Base-by-base conservation (phyloP, 2,329 filamentous ascomycete genomes). In the Chrysoporthe puriensis region DNA sequence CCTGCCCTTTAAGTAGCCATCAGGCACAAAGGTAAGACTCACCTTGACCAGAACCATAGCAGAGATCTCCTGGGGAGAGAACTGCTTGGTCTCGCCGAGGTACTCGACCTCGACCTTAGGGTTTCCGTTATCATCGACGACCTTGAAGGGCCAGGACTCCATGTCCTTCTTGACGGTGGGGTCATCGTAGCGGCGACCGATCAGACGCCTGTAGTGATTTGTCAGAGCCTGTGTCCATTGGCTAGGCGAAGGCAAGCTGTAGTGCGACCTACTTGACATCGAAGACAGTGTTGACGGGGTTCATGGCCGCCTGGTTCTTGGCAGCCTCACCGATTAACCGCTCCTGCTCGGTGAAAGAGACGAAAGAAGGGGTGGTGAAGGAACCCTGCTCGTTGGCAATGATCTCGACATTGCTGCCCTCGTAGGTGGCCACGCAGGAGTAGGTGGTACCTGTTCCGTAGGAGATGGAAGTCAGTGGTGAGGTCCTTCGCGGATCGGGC, bases 261-360 rank as follows among this genome's bases (percentile, higher is more conserved):
- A 58, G 66, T 42, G 64, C 66, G 66, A 84, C 91, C 85, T 83
- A 96, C 94, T 98, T 99, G 89, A 97, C 92, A 85, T 99, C 96
- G 86, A 98, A 99, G 84, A 99, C 88, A 76, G 96, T 99, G 88
- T 98, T 98, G 80, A 84, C 83, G 72, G 96, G 96, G 92, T 99
- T 99, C 93, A 98, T 97, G 79, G 96, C 95, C 80, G 95, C 96
- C 90, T 97, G 94, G 88, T 99, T 99, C 92, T 98, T 99, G 80
- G 96, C 96, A 71, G 96, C 95, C 89, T 98, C 96, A 87, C 96
- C 96, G 79, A 98, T 98, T 85, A 99, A 86, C 84, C 96, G 94
- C 89, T 99, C 96, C 87, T 97, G 93, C 78, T 95, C 91, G 81
- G 94, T 97, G 90, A 99, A 99, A 77, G 93, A 97, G 80, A 99